These are phyloP conservation scores for Astraeus odoratus DNA, from an alignment of 768 basidiomycete species.

Conservation along the genomic window DNA sequence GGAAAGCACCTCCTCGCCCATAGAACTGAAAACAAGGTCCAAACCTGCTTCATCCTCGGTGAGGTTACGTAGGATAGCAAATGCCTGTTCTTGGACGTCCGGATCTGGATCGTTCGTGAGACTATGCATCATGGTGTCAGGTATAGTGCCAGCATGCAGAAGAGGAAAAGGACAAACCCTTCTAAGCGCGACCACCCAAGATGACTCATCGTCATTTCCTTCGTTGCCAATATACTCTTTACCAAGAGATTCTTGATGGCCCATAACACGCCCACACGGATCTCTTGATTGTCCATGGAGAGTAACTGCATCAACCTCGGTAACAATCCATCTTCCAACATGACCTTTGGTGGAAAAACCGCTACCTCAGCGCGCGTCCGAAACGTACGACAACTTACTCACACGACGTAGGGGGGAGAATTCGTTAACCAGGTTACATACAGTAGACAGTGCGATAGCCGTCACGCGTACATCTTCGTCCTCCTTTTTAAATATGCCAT, in stretches of 20 bases:
- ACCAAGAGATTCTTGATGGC: slow-evolving; percentile 77
- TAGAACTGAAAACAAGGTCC: slow-evolving; percentile 47
- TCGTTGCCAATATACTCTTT: slow-evolving; percentile 53
- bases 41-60: slow-evolving; percentile 62
- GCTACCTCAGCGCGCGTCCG: not conserved
- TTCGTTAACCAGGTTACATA: slow-evolving; percentile 83
- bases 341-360: slow-evolving; percentile 37
- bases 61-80: slow-evolving; percentile 60
- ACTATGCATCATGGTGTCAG: slow-evolving; percentile 37
- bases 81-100: slow-evolving; percentile 63
- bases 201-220: slow-evolving; percentile 57
- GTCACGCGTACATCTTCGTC: slow-evolving; percentile 68
- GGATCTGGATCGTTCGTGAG: slow-evolving; percentile 47
- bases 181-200: slow-evolving; percentile 60
- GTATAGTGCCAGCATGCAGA: not conserved
- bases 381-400: slow-evolving; percentile 22
- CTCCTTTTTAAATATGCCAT: slow-evolving; percentile 47
- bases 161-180: slow-evolving; percentile 34
- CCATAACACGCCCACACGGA: slow-evolving; percentile 76
- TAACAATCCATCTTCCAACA: slow-evolving; percentile 64
- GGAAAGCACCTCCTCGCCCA: slow-evolving; percentile 43
- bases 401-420: slow-evolving; percentile 77
- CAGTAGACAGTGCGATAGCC: slow-evolving; percentile 60
- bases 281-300: slow-evolving; percentile 42
- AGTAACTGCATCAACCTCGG: slow-evolving; percentile 56